phyloP scores from a whole-genome alignment of 1,284 basidiomycete genomes.

The Anthracocystis setariae region DNA sequence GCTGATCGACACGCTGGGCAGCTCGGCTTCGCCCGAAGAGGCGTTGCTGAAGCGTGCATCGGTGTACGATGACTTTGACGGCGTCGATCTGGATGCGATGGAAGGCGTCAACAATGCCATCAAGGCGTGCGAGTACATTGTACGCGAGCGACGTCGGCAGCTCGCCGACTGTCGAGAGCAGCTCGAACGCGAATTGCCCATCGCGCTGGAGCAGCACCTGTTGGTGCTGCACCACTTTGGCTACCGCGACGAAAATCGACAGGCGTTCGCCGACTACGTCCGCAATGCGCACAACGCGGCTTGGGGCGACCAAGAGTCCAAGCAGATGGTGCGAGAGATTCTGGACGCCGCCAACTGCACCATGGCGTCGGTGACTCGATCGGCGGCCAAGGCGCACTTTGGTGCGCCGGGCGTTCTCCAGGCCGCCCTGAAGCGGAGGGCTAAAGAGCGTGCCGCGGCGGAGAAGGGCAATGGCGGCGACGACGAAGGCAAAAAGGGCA shows the following conservation, averaged over 20 bases:
- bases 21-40: slow-evolving; percentile 75
- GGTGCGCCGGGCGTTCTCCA: slow-evolving; percentile 26
- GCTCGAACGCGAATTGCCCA: slow-evolving; percentile 75
- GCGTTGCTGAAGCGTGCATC: slow-evolving; percentile 68
- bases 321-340: slow-evolving; percentile 73
- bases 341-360: slow-evolving; percentile 72
- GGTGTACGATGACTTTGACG: slow-evolving; percentile 51
- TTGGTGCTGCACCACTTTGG: slow-evolving; percentile 76
- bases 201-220: slow-evolving; percentile 71
- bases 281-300: slow-evolving; percentile 73
- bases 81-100: slow-evolving; percentile 42
- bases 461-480: slow-evolving; percentile 36
- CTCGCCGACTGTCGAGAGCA: slow-evolving; percentile 82
- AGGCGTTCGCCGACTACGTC: slow-evolving; percentile 78
- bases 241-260: slow-evolving; percentile 76
- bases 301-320: slow-evolving; percentile 78
- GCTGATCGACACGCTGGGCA: slow-evolving; percentile 84
- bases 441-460: slow-evolving; percentile 32
- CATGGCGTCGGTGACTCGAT: slow-evolving; percentile 18
- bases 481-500: slow-evolving; percentile 28
- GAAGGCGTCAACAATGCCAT: slow-evolving; percentile 71
- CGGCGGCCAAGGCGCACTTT: slow-evolving; percentile 29
- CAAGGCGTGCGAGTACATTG: slow-evolving; percentile 91
- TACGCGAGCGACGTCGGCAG: slow-evolving; percentile 81
- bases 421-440: slow-evolving; percentile 41